Base-by-base conservation (phyloP, 768 basidiomycete genomes). In the Lactifluus hygrophoroides region DNA sequence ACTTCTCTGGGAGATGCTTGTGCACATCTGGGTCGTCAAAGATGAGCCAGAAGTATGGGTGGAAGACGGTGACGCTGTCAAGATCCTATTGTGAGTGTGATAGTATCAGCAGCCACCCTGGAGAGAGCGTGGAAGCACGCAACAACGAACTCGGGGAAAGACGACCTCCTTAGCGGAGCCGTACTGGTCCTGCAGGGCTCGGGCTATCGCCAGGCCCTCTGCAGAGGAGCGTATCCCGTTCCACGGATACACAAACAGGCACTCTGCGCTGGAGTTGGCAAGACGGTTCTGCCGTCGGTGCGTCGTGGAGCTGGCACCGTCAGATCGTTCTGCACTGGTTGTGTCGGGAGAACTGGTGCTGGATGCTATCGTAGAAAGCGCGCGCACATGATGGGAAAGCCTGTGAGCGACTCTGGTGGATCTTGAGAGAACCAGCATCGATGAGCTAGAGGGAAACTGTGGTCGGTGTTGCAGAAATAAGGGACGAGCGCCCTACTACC, bases 181-280 rank as follows among this genome's bases (percentile, higher is more conserved):
- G 44, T 46, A 64, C 37, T 62, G 53, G 21, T 42, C 51, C 51
- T 64, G 55, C n/a, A 64, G 10, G 3, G 55, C 63, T 11, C 32
- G 55, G 17, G 52, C 51, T 57, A 62, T 44, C 4, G 56, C 43
- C 28, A 64, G 13, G 23, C 51, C 63, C n/a, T 62, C 60, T 8
- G 63, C 47, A 13, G 59, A 50, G 32, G 53, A 42, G 25, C 43
- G 43, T 44, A 63, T 55, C 37, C 19, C 21, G 9, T 27, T 2
- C 52, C 59, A 55, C 4, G 54, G 43, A 21, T 35, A 25, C 23
- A 63, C 54, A 34, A 49, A 37, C 59, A 60, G 40, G 48, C 35
- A 51, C 35, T 44, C 34, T 46, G 47, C 34, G 27, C 21, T 51
- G 13, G 43, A 30, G 10, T 23, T 50, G 42, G 28, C 30, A 19